Percentiles rank a stretch among this genome's conserved stretches.
These are phyloP conservation scores for Ascodesmis nigricans DNA, from an alignment of 495 filamentous ascomycete genomes.

Conservation along the genomic window DNA sequence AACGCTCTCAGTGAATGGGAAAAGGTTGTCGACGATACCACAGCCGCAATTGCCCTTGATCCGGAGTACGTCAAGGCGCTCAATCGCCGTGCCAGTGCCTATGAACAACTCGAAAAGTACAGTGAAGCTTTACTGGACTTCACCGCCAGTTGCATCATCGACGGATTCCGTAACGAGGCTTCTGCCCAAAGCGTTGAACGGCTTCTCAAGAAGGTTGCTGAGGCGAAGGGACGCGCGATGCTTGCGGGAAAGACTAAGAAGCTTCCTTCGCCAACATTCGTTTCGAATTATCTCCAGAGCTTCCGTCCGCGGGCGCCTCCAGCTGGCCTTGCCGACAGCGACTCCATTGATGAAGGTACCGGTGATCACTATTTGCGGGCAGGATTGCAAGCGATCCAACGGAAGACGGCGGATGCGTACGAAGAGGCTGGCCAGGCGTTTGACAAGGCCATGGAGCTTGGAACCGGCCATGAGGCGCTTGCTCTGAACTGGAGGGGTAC, in stretches of 20 bases:
- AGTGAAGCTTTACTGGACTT: slow-evolving; percentile 92
- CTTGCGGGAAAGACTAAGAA: slow-evolving; percentile 44
- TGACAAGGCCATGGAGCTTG: slow-evolving; percentile 63
- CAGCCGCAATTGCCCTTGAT: slow-evolving; percentile 74
- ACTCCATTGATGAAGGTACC: slow-evolving; percentile 49
- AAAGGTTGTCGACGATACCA: slow-evolving; percentile 92
- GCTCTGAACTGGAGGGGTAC: slow-evolving; percentile 93
- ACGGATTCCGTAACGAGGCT: slow-evolving; percentile 72
- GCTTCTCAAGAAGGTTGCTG: slow-evolving; percentile 88
- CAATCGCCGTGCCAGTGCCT: slow-evolving; percentile 85
- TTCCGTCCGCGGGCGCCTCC: slow-evolving; percentile 68
- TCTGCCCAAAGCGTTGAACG: slow-evolving; percentile 80
- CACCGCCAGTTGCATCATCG: slow-evolving; percentile 97
- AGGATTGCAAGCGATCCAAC: slow-evolving; percentile 56
- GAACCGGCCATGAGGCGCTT: slow-evolving; percentile 60
- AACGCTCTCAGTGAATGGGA: slow-evolving; percentile 82
- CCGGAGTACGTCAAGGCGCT: slow-evolving; percentile 93
- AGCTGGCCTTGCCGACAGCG: slow-evolving; percentile 56
- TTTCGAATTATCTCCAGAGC: slow-evolving; percentile 96
- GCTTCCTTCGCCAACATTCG: slow-evolving; percentile 83
- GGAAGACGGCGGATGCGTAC: slow-evolving; percentile 74
- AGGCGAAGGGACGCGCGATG: slow-evolving; percentile 73
- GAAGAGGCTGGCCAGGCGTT: slow-evolving; percentile 68
- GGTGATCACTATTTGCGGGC: slow-evolving; percentile 68
- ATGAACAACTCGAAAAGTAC: slow-evolving; percentile 75